These are phyloP conservation scores for Colletotrichum sp. DNA, from an alignment of 2,329 filamentous ascomycete species.

Conservation along the genomic window DNA sequence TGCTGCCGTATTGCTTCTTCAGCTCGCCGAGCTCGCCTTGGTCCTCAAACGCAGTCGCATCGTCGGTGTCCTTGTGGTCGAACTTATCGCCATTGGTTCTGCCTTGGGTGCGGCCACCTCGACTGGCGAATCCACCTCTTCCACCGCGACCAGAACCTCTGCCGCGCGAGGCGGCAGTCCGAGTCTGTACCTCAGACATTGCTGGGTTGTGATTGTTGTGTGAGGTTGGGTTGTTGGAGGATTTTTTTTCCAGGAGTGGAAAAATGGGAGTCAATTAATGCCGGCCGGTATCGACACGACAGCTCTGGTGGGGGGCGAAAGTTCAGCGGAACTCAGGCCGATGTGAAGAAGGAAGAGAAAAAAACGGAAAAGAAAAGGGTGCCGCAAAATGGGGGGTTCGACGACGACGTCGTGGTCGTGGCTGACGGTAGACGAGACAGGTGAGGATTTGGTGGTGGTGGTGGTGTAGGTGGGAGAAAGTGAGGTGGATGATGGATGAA, in stretches of 20 bases:
- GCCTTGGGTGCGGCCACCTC: constrained; percentile 68
- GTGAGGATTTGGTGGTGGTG: constrained; percentile 24
- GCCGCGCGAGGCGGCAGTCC: constrained; percentile 83
- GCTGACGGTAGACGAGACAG: constrained; percentile 24
- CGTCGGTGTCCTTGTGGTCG: constrained; percentile 62
- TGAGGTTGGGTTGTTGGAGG: constrained; percentile 1
- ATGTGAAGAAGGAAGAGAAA: constrained; percentile 22
- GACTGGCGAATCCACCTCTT: constrained; percentile 76
- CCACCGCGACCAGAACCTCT: constrained; percentile 90
- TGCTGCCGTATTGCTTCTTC: constrained; percentile 85
- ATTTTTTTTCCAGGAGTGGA: constrained; percentile 18
- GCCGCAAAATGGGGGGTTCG: constrained; percentile 15
- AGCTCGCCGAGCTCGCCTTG: constrained; percentile 90
- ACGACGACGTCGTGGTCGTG: constrained; percentile 21
- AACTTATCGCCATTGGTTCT: constrained; percentile 76
- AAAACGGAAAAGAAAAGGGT: constrained; percentile 27
- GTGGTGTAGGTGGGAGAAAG: constrained; percentile 20
- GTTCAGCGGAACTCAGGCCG: constrained; percentile 28
- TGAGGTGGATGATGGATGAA: constrained; percentile 25
- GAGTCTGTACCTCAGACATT: constrained; percentile 95
- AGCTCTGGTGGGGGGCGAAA: constrained; percentile 17
- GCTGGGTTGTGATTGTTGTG: constrained; percentile 22
- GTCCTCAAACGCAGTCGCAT: constrained; percentile 68
- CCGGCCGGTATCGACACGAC: constrained; percentile 22
- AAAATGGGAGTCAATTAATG: constrained; percentile 19